Evolutionary conservation across 2,329 filamentous ascomycete species (phyloP).

Genomic region (Cladosporium sp.): DNA sequence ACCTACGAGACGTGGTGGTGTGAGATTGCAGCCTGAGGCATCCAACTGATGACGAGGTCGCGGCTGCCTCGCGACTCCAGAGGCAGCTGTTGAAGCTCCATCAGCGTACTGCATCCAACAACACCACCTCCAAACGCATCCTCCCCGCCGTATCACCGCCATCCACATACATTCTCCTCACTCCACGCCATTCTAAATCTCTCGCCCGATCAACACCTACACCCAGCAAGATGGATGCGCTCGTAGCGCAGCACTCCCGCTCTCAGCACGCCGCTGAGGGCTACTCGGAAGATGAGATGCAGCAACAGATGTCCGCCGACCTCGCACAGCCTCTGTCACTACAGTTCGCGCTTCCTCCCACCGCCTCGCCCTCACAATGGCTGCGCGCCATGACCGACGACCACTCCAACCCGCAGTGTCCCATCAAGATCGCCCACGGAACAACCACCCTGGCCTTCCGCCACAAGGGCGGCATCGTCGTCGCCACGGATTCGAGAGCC

Average conservation of each 20-base stretch:
- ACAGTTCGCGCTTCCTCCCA: slow-evolving; percentile 90
- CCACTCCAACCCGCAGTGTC: slow-evolving; percentile 90
- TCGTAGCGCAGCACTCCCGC: slow-evolving; percentile 86
- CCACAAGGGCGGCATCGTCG: slow-evolving; percentile 97
- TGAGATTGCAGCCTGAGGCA: not conserved
- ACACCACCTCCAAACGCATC: slow-evolving; percentile 1
- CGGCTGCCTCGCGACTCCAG: no score
- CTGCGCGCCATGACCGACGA: slow-evolving; percentile 96
- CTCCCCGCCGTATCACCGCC: not conserved
- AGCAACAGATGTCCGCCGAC: slow-evolving; percentile 62
- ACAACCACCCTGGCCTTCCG: slow-evolving; percentile 97
- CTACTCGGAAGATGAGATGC: slow-evolving; percentile 52
- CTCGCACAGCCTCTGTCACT: slow-evolving; percentile 71
- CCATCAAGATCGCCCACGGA: slow-evolving; percentile 98
- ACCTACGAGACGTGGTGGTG: not conserved
- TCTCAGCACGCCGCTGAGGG: slow-evolving; percentile 68
- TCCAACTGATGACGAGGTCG: not conserved
- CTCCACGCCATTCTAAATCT: not conserved
- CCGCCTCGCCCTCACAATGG: slow-evolving; percentile 86
- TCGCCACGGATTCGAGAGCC: slow-evolving; percentile 93
- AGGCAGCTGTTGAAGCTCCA: no score
- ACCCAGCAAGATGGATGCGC: slow-evolving; percentile 68
- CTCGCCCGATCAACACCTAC: not conserved
- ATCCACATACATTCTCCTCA: not conserved
- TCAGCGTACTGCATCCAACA: not conserved